Evolutionary conservation across 1,139 yeast species (phyloP).

Genomic region (Diutina sp.): DNA sequence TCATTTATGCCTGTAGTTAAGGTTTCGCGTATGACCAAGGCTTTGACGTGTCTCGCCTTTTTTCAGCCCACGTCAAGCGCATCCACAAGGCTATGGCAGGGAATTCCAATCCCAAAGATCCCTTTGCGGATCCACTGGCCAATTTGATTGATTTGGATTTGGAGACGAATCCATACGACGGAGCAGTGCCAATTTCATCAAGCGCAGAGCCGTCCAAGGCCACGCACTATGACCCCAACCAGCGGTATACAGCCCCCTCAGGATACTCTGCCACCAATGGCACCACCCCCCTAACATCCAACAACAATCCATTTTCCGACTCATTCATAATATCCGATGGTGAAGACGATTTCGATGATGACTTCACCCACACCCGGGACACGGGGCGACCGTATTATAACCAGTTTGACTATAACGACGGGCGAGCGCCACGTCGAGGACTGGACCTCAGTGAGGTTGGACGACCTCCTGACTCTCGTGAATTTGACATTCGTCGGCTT

Average conservation of each 20-base stretch:
- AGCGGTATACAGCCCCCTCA: not conserved
- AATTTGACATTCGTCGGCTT: constrained; percentile 47
- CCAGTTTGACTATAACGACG: not conserved
- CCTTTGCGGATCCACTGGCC: not conserved
- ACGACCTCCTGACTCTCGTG: constrained; percentile 7
- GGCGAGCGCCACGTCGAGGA: not conserved
- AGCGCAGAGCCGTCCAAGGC: not conserved
- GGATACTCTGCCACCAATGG: not conserved
- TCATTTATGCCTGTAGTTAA: not conserved
- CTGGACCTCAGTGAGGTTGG: not conserved
- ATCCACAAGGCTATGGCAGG: not conserved
- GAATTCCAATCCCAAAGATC: not conserved
- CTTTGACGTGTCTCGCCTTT: not conserved
- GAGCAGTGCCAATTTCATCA: not conserved
- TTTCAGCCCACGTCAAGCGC: not conserved
- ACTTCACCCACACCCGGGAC: not conserved
- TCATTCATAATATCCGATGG: constrained; percentile 1
- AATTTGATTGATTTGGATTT: not conserved
- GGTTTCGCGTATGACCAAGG: not conserved
- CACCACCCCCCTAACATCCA: not conserved
- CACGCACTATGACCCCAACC: not conserved
- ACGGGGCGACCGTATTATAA: not conserved
- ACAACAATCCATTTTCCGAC: not conserved
- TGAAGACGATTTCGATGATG: not conserved
- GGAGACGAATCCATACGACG: not conserved